Evolutionary conservation across 2,329 filamentous ascomycete genomes (phyloP).

Genomic region (Spiromastix sp.): DNA sequence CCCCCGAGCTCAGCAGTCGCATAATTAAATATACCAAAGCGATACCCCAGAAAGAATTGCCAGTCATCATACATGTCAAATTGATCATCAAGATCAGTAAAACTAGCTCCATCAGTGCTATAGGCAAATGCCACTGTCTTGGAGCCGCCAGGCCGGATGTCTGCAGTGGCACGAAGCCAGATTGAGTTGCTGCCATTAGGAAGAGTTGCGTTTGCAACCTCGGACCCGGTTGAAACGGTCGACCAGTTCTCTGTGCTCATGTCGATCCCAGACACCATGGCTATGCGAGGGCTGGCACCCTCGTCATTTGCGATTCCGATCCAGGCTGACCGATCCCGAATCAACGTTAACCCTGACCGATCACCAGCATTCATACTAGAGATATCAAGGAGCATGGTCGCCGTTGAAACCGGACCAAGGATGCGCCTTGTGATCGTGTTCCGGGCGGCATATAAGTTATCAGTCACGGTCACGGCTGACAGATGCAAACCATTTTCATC

Average conservation of each 20-base stretch:
- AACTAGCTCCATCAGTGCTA: conserved; percentile 34
- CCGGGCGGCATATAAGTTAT: conserved; percentile 36
- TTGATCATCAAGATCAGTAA: conserved; percentile 22
- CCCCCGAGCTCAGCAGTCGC: conserved; percentile 37
- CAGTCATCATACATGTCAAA: conserved; percentile 34
- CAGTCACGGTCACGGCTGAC: conserved; percentile 41
- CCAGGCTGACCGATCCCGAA: conserved; percentile 44
- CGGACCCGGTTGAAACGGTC: conserved; percentile 20
- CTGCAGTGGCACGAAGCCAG: conserved; percentile 28
- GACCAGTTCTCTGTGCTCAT: conserved; percentile 26
- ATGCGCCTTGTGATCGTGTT: conserved; percentile 36
- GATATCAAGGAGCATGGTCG: conserved; percentile 42
- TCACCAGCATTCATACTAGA: conserved; percentile 43
- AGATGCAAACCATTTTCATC: conserved; percentile 37
- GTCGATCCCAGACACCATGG: conserved; percentile 29
- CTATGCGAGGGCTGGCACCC: conserved; percentile 20
- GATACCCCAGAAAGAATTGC: conserved; percentile 40
- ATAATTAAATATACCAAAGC: conserved; percentile 42
- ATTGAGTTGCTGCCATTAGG: conserved; percentile 15
- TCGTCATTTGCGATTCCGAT: conserved; percentile 38
- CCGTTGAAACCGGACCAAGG: conserved; percentile 31
- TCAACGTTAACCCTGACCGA: conserved; percentile 40
- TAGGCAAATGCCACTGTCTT: conserved; percentile 31
- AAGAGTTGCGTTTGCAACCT: conserved; percentile 14
- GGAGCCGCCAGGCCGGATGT: conserved; percentile 23